These are phyloP conservation scores for Allium sativum DNA, from an alignment of 106 monocot species.

Conservation along the genomic window DNA sequence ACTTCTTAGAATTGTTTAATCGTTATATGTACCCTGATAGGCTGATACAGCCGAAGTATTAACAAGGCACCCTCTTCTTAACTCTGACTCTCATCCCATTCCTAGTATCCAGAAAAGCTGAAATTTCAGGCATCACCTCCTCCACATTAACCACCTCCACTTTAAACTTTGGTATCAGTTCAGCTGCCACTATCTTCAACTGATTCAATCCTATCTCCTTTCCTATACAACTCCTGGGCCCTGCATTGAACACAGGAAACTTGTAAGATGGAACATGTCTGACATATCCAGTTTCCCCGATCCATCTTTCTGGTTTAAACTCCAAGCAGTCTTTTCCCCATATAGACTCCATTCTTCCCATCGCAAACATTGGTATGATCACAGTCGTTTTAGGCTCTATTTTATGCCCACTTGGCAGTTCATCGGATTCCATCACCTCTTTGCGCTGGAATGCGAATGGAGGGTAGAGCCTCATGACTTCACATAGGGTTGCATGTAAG, in stretches of 20 bases:
- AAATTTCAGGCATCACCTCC: no score
- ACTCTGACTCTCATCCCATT: no score
- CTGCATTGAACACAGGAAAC: constrained; percentile 54
- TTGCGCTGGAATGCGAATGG: constrained; percentile 57
- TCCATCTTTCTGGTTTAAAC: constrained; percentile 71
- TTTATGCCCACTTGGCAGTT: constrained; percentile 36
- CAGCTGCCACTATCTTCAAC: constrained; percentile 29
- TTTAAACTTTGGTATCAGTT: no score
- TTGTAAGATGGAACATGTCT: constrained; percentile 49
- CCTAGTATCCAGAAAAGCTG: no score
- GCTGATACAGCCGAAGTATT: no score
- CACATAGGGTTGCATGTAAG: constrained; percentile 45
- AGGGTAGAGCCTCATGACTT: constrained; percentile 50
- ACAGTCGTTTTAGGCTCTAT: constrained; percentile 15
- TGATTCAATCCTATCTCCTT: constrained; percentile 54
- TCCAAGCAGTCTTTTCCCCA: constrained; percentile 73
- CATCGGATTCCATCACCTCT: constrained; percentile 14
- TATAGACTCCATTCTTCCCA: constrained; percentile 63
- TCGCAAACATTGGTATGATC: constrained; percentile 31
- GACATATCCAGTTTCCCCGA: constrained; percentile 19
- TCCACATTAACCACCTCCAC: constrained; percentile 12
- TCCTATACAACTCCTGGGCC: constrained; percentile 64
- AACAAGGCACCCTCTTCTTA: no score
- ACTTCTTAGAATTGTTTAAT: no score
- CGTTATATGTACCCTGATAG: no score